Evolutionary conservation across 179 eudicot species (phyloP), one percentile per base, ranked within the genome.

Genomic region (Spergularia azorica): DNA sequence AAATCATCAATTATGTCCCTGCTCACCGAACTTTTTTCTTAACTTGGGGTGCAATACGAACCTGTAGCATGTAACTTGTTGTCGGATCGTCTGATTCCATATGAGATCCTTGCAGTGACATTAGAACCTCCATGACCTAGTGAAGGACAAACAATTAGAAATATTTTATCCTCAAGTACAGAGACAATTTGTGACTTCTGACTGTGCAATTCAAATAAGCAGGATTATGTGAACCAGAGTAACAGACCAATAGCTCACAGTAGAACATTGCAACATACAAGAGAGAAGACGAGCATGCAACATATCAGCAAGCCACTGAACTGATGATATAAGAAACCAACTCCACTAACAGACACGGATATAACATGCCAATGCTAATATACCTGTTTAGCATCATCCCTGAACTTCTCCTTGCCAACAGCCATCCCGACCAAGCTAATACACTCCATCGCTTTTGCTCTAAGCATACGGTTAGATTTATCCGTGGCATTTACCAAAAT

Each of bases 361-460:
- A n/a, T n/a, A n/a, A n/a, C n/a, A n/a, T n/a, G n/a, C n/a, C n/a
- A n/a, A n/a, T n/a, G n/a, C n/a, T n/a, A n/a, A n/a, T n/a, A n/a
- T n/a, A n/a, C n/a, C 94, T 93, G 93, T 87, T 91, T 93, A 15
- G 98, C 98, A 60, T 93, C 98, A 69, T 93, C 97, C 80, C 92
- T 90, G 83, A 93, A 93, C 80, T 89, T 93, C 16, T 93, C 97
- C 86, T 93, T 93, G 77, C 98, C 98, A 82, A 93, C 98, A 46
- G 98, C 98, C 98, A 93, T 93, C 67, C 98, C 98, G 59, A 93
- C 98, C 84, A 93, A 84, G 77, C 98, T 93, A 73, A 91, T 91
- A 78, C 97, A 93, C 78, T 93, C 98, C 98, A 94, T 94, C 74
- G 98, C 94, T 89, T 94, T 94, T 71, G 98, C 98, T 57, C 98